Percentiles rank a stretch among this genome's conserved stretches.
Evolutionary conservation across 371 early-diverging fungal genomes (phyloP).

Genomic region (Saksenaea vasiformis): DNA sequence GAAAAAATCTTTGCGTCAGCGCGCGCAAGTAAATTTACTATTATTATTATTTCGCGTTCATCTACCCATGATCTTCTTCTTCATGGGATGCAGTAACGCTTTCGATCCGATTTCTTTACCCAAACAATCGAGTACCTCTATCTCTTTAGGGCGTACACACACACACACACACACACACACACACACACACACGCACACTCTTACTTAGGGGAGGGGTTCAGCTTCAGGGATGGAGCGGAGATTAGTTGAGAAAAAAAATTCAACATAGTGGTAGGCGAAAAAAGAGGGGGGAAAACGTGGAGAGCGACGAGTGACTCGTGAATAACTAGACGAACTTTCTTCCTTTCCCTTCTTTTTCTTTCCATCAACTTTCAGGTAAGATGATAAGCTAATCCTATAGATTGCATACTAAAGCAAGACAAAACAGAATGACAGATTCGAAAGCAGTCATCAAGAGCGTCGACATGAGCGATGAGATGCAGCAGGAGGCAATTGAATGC

Average conservation of each 20-base stretch:
- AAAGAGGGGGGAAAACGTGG: constrained; percentile 1
- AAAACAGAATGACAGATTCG: constrained; percentile 59
- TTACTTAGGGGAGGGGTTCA: too few species aligned
- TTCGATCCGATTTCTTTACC: too few species aligned
- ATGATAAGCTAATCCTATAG: not conserved
- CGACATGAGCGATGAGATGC: constrained; percentile 98
- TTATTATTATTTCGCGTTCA: too few species aligned
- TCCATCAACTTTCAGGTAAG: constrained; percentile 1
- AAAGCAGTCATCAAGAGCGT: constrained; percentile 95
- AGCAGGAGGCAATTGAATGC: constrained; percentile 92
- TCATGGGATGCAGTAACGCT: too few species aligned
- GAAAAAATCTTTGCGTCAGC: too few species aligned
- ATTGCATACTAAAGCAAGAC: not conserved
- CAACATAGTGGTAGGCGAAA: not conserved
- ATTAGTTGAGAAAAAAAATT: not conserved
- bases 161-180: too few species aligned
- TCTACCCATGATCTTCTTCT: too few species aligned
- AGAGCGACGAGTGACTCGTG: constrained; percentile 1
- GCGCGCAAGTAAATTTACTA: too few species aligned
- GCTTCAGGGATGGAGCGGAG: not conserved
- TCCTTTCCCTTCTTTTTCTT: not conserved
- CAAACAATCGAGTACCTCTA: too few species aligned
- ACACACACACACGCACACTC: too few species aligned
- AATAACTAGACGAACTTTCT: not conserved
- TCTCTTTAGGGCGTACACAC: too few species aligned